These are phyloP conservation scores for Diaporthe nobilis DNA, from an alignment of 2,329 filamentous ascomycete species.

Conservation along the genomic window DNA sequence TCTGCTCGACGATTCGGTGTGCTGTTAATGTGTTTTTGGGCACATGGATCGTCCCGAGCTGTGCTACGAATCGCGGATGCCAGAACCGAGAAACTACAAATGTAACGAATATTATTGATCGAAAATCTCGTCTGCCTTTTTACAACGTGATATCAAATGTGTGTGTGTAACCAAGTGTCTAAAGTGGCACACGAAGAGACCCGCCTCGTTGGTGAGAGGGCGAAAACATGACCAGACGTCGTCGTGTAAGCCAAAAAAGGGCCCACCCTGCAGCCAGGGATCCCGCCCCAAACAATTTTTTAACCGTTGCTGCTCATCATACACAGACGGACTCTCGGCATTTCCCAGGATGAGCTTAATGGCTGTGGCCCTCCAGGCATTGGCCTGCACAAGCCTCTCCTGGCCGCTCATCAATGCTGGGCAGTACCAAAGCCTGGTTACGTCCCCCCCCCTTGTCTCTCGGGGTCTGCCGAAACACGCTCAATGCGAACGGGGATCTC, in stretches of 20 bases:
- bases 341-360: constrained; percentile 1
- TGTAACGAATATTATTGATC: constrained; percentile 32
- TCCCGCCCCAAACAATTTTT: neutral
- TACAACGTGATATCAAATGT: neutral
- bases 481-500: constrained; percentile 9
- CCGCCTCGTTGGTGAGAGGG: neutral
- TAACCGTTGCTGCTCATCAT: constrained; percentile 19
- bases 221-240: neutral
- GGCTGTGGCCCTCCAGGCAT: too few relatives aligned
- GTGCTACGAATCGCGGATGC: constrained; percentile 20
- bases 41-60: constrained; percentile 11
- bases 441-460: neutral
- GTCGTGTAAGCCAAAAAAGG: constrained; percentile 10
- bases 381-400: constrained; percentile 5
- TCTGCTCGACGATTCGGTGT: constrained; percentile 29
- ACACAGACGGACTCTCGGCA: neutral
- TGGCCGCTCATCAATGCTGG: constrained; percentile 19
- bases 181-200: too few relatives aligned
- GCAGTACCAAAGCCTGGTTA: neutral
- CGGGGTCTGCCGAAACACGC: constrained; percentile 23
- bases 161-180: neutral
- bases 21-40: constrained; percentile 12
- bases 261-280: neutral
- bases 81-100: constrained; percentile 23
- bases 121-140: neutral